A percentile compares a stretch with the other conserved stretches of the same genome.
Conservation (phyloP, 495 filamentous ascomycete genomes). For the Aspergillus haitiensis region DNA sequence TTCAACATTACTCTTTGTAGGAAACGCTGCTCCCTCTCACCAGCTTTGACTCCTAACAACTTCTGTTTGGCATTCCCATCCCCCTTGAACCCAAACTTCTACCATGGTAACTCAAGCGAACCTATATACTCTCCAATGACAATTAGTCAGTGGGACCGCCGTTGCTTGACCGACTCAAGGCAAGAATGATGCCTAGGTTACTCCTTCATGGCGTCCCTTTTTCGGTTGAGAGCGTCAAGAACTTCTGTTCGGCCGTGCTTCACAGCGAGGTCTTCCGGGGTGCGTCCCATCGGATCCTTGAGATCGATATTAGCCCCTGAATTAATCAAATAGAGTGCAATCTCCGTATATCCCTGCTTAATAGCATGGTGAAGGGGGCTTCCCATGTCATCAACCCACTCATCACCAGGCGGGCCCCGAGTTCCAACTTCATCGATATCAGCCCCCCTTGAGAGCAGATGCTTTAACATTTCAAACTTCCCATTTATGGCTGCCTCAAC, state of each 20-base stretch:
- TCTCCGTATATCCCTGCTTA: conserved; percentile 2
- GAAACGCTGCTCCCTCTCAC: no score
- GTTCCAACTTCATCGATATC: conserved; percentile 17
- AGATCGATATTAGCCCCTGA: conserved; percentile 8
- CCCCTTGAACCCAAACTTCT: no score
- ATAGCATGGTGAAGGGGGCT: conserved; percentile 14
- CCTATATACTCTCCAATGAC: no score
- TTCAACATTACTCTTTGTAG: no score
- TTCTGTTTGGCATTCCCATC: no score
- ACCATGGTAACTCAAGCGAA: no score
- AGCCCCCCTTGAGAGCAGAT: conserved; percentile 19
- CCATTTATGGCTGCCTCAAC: not conserved
- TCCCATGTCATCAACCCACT: conserved; percentile 8
- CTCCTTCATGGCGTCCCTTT: no score
- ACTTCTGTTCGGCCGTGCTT: not conserved
- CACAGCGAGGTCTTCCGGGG: conserved; percentile 2
- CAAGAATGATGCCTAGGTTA: no score
- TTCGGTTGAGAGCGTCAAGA: not conserved
- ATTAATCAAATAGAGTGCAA: conserved; percentile 14
- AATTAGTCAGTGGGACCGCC: no score
- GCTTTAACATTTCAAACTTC: conserved; percentile 14
- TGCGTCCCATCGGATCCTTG: conserved; percentile 10
- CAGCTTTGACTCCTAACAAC: no score
- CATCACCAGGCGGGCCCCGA: conserved; percentile 1
- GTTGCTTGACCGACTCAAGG: no score